Evolutionary conservation across 192 early-diverging fungal genomes (phyloP).

Genomic region (Chytriomyces hyalinus): DNA sequence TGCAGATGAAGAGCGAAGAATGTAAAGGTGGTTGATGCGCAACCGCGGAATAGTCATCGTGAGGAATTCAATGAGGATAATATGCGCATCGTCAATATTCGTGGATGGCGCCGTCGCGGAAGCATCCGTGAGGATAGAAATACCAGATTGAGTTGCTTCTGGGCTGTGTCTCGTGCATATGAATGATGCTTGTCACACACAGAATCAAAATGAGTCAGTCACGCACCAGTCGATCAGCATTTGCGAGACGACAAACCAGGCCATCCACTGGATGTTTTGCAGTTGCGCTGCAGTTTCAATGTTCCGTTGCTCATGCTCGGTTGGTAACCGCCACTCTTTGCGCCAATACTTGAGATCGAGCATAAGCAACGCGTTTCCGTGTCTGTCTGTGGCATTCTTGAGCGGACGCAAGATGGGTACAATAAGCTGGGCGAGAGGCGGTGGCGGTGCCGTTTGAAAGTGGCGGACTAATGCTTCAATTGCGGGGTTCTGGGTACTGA

Average conservation of each 20-base stretch:
- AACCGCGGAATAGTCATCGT: neutral
- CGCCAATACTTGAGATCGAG: neutral
- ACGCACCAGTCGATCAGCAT: neutral
- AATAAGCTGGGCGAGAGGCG: neutral
- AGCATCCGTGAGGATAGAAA: conserved; percentile 15
- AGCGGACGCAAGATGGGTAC: neutral
- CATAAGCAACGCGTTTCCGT: conserved; percentile 1
- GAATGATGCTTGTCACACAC: too few species aligned
- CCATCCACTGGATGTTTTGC: neutral
- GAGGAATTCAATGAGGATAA: conserved; percentile 13
- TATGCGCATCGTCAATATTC: conserved; percentile 2
- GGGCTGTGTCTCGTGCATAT: neutral
- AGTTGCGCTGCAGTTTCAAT: too few species aligned
- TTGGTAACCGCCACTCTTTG: neutral
- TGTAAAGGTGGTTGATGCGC: conserved; percentile 1
- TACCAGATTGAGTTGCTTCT: neutral
- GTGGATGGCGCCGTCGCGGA: neutral
- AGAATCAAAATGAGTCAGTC: too few species aligned
- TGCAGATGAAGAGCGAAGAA: neutral
- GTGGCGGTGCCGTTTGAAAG: neutral
- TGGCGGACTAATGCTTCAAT: neutral
- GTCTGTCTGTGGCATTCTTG: neutral
- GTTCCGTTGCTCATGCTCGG: neutral
- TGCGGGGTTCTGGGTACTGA: neutral
- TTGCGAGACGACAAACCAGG: neutral